Percentiles rank a stretch among this genome's conserved stretches.
Conservation (phyloP, 2,329 filamentous ascomycete species). For the Penicillium sp. region DNA sequence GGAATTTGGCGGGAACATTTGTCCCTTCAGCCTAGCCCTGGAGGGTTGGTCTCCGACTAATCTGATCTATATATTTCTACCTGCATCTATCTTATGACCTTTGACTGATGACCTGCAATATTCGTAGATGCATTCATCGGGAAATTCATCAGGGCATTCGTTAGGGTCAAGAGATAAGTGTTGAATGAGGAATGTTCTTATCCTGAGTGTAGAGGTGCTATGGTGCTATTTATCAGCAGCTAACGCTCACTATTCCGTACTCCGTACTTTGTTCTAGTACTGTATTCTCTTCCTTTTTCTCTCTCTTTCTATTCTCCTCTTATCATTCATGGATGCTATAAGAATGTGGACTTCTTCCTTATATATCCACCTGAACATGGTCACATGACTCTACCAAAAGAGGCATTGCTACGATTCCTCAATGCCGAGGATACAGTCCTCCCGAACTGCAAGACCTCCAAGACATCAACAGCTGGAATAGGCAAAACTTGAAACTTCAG, state of each 20-base stretch:
- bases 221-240: too few relatives aligned
- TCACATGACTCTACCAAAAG: constrained; percentile 6
- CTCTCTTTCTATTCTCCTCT: not conserved
- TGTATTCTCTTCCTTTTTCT: not conserved
- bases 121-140: not conserved
- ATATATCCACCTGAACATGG: not conserved
- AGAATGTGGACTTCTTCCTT: not conserved
- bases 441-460: not conserved
- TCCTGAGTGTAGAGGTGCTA: not conserved
- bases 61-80: not conserved
- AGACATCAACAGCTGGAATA: not conserved
- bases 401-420: not conserved
- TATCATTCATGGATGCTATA: not conserved
- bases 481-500: not conserved
- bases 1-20: not conserved
- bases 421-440: not conserved
- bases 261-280: not conserved
- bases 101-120: not conserved
- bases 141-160: not conserved
- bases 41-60: not conserved
- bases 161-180: not conserved
- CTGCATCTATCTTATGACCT: not conserved
- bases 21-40: not conserved
- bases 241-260: not conserved
- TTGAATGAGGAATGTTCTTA: not conserved